These are phyloP conservation scores for Lactarius tabidus DNA, from an alignment of 768 basidiomycete species.

Conservation along the genomic window DNA sequence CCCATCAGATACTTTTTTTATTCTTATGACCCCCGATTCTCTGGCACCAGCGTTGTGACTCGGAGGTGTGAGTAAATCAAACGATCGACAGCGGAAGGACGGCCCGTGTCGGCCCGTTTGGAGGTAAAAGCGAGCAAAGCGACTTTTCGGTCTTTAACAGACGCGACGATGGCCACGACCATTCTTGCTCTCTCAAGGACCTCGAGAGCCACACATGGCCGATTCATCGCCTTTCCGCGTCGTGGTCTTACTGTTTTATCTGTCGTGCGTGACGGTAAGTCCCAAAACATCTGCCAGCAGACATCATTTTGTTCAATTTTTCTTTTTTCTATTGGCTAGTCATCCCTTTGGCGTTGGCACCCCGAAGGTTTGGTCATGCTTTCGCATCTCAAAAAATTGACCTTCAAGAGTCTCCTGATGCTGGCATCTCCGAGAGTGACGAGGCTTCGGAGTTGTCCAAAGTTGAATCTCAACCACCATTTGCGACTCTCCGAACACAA, in stretches of 20 bases:
- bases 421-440: background rate
- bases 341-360: conserved; percentile 12
- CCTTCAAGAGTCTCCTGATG: background rate
- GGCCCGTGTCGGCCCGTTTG: background rate
- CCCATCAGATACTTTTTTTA: background rate
- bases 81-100: background rate
- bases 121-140: background rate
- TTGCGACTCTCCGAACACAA: conserved; percentile 33
- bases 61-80: background rate
- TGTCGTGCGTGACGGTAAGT: conserved; percentile 2
- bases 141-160: background rate
- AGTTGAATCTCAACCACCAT: conserved; percentile 24
- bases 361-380: conserved; percentile 20
- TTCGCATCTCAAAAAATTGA: conserved; percentile 12
- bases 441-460: conserved; percentile 1
- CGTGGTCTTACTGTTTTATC: background rate
- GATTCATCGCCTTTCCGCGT: background rate
- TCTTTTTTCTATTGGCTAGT: background rate
- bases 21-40: background rate
- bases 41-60: background rate
- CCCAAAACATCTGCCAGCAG: background rate
- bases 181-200: conserved; percentile 6
- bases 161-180: background rate
- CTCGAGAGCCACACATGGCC: background rate
- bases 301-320: background rate